Percentiles rank a stretch among this genome's conserved stretches.
Evolutionary conservation across 1,284 basidiomycete genomes (phyloP).

Genomic region (Leucoagaricus sp.): DNA sequence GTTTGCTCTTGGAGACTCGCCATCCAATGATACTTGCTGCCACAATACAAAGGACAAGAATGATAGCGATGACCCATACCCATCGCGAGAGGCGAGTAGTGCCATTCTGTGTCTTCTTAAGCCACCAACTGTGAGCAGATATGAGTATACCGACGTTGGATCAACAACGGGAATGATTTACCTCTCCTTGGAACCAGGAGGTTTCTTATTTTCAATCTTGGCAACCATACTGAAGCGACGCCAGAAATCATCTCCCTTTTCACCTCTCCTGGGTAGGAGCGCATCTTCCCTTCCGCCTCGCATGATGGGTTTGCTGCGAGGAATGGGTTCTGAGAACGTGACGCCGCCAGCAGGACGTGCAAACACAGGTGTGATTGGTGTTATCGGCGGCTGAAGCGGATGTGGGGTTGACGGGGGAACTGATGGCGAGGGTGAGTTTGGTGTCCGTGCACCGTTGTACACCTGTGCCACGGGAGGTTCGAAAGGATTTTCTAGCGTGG

Average conservation of each 20-base stretch:
- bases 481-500: constrained; percentile 44
- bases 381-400: constrained; percentile 72
- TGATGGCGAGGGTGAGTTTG: constrained; percentile 36
- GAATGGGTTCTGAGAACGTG: constrained; percentile 32
- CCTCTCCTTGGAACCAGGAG: constrained; percentile 51
- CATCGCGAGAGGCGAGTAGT: constrained; percentile 55
- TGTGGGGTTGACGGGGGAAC: constrained; percentile 48
- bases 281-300: constrained; percentile 69
- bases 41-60: constrained; percentile 53
- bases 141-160: constrained; percentile 7
- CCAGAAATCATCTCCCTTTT: constrained; percentile 83
- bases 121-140: constrained; percentile 53
- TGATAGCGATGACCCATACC: constrained; percentile 67
- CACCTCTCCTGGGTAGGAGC: constrained; percentile 61
- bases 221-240: constrained; percentile 81
- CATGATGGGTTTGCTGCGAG: constrained; percentile 50
- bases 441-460: constrained; percentile 18
- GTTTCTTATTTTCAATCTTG: constrained; percentile 56
- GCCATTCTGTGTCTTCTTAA: constrained; percentile 59
- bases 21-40: constrained; percentile 56
- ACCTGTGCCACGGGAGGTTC: constrained; percentile 32
- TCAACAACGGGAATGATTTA: constrained; percentile 23
- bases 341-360: constrained; percentile 52
- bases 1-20: constrained; percentile 54
- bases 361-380: constrained; percentile 77